Evolutionary conservation across 306 rosid genomes (phyloP), one percentile per base, ranked within the genome.

Genomic region (Cucumis hystrix): DNA sequence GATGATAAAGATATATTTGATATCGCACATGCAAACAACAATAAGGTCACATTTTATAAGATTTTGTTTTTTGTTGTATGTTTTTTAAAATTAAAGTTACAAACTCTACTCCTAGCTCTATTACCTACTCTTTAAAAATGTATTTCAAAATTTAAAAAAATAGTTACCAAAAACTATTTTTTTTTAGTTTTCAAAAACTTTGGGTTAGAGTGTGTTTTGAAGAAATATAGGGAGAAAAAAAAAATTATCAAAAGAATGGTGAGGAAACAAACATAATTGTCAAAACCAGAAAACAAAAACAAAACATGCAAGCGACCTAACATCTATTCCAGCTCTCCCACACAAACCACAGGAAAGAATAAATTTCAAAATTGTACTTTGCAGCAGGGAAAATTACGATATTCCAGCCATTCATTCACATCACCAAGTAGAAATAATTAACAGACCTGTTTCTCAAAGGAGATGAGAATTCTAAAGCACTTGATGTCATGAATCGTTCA

Each of bases 401-500:
- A 21, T 43, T 69, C 57, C n/a, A 21, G 37, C 75, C 37, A 69
- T 69, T 2, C 37, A 69, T 69, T 2, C 0, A n/a, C 8, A 23
- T 49, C 76, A 30, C 23, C 9, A 76, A 43, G 58, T 41, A 43
- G 28, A 72, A 14, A 39, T 57, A 39, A 18, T n/a, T 28, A 8
- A 63, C 15, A 78, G 84, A 91, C 99, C 99, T 95, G 85, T 95
- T 95, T 83, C 93, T 87, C 93, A 92, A 21, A 21, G 98, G 99
- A 75, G 96, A 93, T 33, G 98, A 84, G 83, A 95, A 95, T 75
- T 87, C 92, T 81, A 95, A 78, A 55, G 91, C 96, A 9, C 84
- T 77, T 12, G 99, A 91, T 54, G 99, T 95, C 99, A 92, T 95
- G 85, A 92, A 92, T 49, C 99, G 88, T 59, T 95, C 97, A 15